phyloP scores from a whole-genome alignment of 2,329 filamentous ascomycete species.

The Venturia effusa region DNA sequence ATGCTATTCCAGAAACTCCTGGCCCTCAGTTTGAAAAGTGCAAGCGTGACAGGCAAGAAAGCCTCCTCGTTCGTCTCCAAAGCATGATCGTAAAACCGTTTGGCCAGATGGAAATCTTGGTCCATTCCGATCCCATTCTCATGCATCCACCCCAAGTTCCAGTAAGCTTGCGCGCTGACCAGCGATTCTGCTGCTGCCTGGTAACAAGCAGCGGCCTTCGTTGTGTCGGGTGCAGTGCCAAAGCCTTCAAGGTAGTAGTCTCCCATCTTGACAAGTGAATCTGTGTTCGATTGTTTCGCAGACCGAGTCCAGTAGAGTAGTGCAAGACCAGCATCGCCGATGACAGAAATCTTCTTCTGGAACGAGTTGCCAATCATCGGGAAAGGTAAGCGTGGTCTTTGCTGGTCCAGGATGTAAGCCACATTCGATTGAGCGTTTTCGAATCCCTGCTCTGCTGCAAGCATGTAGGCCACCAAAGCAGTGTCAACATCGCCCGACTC shows the following conservation, averaged over 20 bases:
- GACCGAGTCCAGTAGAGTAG: slow-evolving; percentile 93
- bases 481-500: slow-evolving; percentile 67
- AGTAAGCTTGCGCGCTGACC: slow-evolving; percentile 87
- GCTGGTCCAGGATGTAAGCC: slow-evolving; percentile 70
- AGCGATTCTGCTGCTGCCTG: slow-evolving; percentile 83
- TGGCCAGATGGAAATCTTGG: slow-evolving; percentile 95
- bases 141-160: slow-evolving; percentile 99
- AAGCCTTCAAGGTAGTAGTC: slow-evolving; percentile 89
- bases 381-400: slow-evolving; percentile 18
- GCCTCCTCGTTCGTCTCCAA: slow-evolving; percentile 84
- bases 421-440: slow-evolving; percentile 85
- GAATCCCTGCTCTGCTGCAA: slow-evolving; percentile 87
- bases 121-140: slow-evolving; percentile 88
- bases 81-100: slow-evolving; percentile 89
- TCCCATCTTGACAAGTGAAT: slow-evolving; percentile 94
- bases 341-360: slow-evolving; percentile 18
- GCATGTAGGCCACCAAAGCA: slow-evolving; percentile 70
- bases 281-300: slow-evolving; percentile 83
- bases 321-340: slow-evolving; percentile 55
- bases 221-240: slow-evolving; percentile 58
- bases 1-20: slow-evolving; percentile 92
- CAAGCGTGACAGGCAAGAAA: slow-evolving; percentile 84
- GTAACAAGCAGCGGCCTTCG: slow-evolving; percentile 90
- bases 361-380: neutral
- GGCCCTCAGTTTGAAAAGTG: slow-evolving; percentile 70